Conservation (phyloP, 2,329 filamentous ascomycete genomes). For the Aureobasidium sp. region DNA sequence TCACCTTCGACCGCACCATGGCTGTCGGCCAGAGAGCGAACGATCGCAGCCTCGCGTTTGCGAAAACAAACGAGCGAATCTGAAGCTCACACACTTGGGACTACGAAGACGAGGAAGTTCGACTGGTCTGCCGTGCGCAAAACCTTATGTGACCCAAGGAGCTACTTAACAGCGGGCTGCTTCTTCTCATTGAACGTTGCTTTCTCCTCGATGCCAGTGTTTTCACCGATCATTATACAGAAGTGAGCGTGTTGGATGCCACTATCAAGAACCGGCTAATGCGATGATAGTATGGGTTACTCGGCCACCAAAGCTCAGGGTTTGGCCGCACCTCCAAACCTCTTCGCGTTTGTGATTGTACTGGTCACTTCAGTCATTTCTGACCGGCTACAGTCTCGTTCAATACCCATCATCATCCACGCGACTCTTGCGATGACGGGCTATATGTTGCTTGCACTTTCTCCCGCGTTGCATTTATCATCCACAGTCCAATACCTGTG, state of each 20-base stretch:
- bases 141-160: slow-evolving; percentile 56
- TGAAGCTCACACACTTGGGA: background rate
- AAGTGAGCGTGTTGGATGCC: slow-evolving; percentile 31
- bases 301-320: slow-evolving; percentile 60
- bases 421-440: slow-evolving; percentile 54
- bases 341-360: slow-evolving; percentile 63
- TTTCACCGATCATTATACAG: slow-evolving; percentile 52
- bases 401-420: slow-evolving; percentile 58
- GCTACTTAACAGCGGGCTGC: slow-evolving; percentile 69
- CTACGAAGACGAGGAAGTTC: slow-evolving; percentile 28
- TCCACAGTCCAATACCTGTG: slow-evolving; percentile 55
- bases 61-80: slow-evolving; percentile 37
- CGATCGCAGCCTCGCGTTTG: slow-evolving; percentile 62
- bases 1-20: slow-evolving; percentile 45
- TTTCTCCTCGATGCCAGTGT: slow-evolving; percentile 80
- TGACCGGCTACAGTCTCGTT: slow-evolving; percentile 56
- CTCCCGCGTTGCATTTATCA: slow-evolving; percentile 26
- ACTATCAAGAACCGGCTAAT: background rate
- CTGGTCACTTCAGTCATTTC: slow-evolving; percentile 64
- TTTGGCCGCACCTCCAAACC: slow-evolving; percentile 72
- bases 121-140: slow-evolving; percentile 49
- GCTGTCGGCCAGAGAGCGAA: slow-evolving; percentile 38
- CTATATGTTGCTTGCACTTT: slow-evolving; percentile 37
- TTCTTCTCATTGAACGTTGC: slow-evolving; percentile 84
- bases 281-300: slow-evolving; percentile 55